Evolutionary conservation across 768 basidiomycete species (phyloP).

Genomic region (Auricularia sp.): DNA sequence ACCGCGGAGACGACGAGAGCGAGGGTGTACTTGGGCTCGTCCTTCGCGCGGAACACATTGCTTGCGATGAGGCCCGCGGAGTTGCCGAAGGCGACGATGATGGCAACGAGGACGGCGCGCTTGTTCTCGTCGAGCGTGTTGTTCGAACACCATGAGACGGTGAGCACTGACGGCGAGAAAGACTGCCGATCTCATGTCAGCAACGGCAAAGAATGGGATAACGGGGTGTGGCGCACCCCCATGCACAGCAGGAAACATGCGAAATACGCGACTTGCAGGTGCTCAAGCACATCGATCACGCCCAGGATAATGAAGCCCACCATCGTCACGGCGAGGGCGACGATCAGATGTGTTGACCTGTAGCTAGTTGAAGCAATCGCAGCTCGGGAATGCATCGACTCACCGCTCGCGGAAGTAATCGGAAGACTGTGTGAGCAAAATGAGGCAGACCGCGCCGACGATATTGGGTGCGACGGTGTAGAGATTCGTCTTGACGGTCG

Average conservation of each 20-base stretch:
- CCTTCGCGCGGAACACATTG: conserved; percentile 41
- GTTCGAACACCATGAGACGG: conserved; percentile 32
- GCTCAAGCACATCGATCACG: conserved; percentile 30
- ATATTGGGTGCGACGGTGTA: conserved; percentile 45
- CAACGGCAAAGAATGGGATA: conserved; percentile 4
- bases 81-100: conserved; percentile 39
- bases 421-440: conserved; percentile 40
- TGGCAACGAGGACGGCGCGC: conserved; percentile 40
- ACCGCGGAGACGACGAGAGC: conserved; percentile 39
- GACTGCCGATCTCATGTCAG: conserved; percentile 1
- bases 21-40: conserved; percentile 40
- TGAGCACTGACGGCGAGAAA: not conserved
- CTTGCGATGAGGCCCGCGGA: conserved; percentile 39
- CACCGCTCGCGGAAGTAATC: conserved; percentile 43
- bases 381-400: conserved; percentile 24
- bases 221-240: conserved; percentile 25
- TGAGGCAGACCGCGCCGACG: conserved; percentile 36
- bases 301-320: conserved; percentile 26
- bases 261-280: conserved; percentile 40
- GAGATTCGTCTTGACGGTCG: conserved; percentile 42
- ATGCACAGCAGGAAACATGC: conserved; percentile 45
- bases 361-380: too few relatives aligned
- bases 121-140: conserved; percentile 41
- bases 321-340: conserved; percentile 9
- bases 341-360: conserved; percentile 2